Conservation (phyloP, 768 basidiomycete species). For the Podaxis pistillaris region DNA sequence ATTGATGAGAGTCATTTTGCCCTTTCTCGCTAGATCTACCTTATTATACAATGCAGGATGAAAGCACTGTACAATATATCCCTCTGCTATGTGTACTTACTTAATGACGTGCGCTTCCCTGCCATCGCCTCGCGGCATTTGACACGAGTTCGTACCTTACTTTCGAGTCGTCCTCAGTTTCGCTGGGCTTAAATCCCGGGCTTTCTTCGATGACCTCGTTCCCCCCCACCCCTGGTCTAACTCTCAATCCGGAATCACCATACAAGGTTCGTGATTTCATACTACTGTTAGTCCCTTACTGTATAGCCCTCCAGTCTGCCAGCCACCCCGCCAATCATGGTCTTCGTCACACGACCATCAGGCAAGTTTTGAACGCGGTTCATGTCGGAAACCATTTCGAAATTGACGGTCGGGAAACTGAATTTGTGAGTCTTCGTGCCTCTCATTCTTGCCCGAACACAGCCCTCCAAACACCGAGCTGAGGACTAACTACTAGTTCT, state of each 20-base stretch:
- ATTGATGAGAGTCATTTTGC: constrained; percentile 80
- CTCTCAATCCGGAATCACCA: background rate
- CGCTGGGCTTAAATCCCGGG: background rate
- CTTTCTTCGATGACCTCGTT: background rate
- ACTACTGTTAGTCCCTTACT: background rate
- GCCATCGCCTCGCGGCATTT: background rate
- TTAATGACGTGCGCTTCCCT: constrained; percentile 2
- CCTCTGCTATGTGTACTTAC: constrained; percentile 2
- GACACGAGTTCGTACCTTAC: background rate
- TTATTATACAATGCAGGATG: constrained; percentile 8
- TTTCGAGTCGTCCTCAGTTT: background rate
- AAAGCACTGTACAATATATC: background rate
- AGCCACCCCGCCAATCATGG: background rate
- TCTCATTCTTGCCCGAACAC: background rate
- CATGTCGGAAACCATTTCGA: constrained; percentile 5
- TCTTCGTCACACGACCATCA: constrained; percentile 12
- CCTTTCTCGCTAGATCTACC: constrained; percentile 37
- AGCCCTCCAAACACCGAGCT: too few relatives aligned
- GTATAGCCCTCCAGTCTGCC: background rate
- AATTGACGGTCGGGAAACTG: constrained; percentile 13
- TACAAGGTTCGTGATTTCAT: background rate
- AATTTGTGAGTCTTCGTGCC: background rate
- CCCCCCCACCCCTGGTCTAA: background rate
- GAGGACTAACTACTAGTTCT: background rate
- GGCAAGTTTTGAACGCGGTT: constrained; percentile 10